These are phyloP conservation scores for Eucalyptus tenuipes DNA, from an alignment of 345 rosid genomes.

Conservation along the genomic window DNA sequence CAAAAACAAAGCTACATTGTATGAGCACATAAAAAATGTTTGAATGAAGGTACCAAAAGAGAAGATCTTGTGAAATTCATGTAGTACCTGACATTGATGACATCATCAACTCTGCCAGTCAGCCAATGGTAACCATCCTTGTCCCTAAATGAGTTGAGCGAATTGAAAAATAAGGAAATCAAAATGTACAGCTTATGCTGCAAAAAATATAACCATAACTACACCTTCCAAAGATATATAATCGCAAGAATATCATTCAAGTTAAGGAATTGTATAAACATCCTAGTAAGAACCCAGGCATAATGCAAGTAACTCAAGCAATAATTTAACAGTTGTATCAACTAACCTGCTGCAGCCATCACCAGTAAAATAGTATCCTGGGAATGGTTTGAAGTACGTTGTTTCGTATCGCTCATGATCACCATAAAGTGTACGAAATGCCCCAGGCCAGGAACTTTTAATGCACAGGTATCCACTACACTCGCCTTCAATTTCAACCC, in stretches of 20 bases:
- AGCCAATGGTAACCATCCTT: constrained; percentile 97
- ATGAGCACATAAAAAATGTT: neutral
- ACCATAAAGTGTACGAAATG: constrained; percentile 91
- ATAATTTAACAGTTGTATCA: neutral
- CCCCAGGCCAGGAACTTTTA: constrained; percentile 94
- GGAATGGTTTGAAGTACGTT: constrained; percentile 88
- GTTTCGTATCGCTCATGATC: constrained; percentile 99
- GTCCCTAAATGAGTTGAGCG: constrained; percentile 38
- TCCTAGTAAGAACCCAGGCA: neutral
- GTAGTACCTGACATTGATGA: constrained; percentile 85
- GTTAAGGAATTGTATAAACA: neutral
- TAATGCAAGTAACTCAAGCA: neutral
- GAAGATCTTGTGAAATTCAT: neutral
- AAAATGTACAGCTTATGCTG: neutral
- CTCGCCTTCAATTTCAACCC: constrained; percentile 85
- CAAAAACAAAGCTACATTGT: neutral
- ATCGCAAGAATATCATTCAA: neutral
- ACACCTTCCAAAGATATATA: neutral
- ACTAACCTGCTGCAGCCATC: constrained; percentile 92
- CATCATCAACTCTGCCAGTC: constrained; percentile 98
- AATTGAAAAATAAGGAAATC: neutral
- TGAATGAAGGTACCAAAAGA: neutral
- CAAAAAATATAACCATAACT: neutral
- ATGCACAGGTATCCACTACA: constrained; percentile 93
- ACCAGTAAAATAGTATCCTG: constrained; percentile 90